These are phyloP conservation scores for Eimeria acervulina DNA, from an alignment of 169 alveolate species.

Conservation along the genomic window DNA sequence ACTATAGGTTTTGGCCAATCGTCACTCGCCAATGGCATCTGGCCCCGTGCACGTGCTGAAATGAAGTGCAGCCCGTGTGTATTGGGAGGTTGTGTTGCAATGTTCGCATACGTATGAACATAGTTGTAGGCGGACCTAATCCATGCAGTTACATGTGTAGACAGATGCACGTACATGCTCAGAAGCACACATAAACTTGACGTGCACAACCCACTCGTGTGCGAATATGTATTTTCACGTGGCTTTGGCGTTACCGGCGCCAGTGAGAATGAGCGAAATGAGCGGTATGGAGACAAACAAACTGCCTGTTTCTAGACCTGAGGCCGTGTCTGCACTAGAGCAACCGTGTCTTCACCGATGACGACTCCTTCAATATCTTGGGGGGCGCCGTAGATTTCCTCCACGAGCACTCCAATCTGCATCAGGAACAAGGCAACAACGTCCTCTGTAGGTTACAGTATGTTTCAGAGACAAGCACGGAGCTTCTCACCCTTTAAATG, in stretches of 20 bases:
- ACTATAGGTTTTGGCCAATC: neutral
- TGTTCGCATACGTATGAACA: neutral
- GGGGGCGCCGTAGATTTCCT: conserved; percentile 70
- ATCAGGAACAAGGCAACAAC: neutral
- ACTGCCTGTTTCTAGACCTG: conserved; percentile 33
- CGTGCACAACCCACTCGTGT: neutral
- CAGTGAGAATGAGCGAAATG: neutral
- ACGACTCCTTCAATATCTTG: conserved; percentile 82
- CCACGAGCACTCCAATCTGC: conserved; percentile 73
- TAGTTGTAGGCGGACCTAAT: neutral
- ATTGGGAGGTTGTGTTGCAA: neutral
- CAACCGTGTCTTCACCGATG: conserved; percentile 75
- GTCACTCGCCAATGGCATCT: neutral
- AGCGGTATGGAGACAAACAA: neutral
- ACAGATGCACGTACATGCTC: neutral
- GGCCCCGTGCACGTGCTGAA: neutral
- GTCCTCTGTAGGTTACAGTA: neutral
- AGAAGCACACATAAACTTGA: neutral
- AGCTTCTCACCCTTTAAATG: neutral
- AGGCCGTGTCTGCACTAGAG: conserved; percentile 78
- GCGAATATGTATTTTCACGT: neutral
- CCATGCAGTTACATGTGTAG: neutral
- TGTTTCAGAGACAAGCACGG: neutral
- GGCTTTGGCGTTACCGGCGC: neutral
- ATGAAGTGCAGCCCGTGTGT: neutral